These are phyloP conservation scores for Xylariaceae sp. DNA, from an alignment of 2,329 filamentous ascomycete species.

Conservation along the genomic window DNA sequence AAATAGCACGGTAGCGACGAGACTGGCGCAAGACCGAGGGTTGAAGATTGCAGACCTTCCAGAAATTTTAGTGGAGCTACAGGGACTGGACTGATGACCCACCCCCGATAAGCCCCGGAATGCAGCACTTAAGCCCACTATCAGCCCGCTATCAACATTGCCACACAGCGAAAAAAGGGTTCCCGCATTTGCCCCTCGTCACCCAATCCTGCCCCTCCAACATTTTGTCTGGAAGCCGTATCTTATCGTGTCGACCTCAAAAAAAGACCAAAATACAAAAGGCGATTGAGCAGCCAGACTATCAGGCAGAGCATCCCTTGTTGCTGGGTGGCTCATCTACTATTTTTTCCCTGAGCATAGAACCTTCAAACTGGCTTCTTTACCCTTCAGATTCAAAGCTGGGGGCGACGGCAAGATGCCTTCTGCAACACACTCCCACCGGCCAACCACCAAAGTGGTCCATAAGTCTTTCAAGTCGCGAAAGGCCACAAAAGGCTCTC, in stretches of 20 bases:
- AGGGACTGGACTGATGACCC: slow-evolving; percentile 4
- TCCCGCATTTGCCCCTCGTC: slow-evolving; percentile 10
- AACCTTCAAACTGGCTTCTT: slow-evolving; percentile 55
- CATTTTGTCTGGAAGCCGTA: slow-evolving; percentile 6
- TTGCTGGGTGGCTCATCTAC: too few species aligned
- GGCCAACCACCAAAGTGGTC: slow-evolving; percentile 82
- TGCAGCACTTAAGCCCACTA: too few species aligned
- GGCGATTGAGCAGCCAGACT: neutral
- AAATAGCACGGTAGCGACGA: slow-evolving; percentile 7
- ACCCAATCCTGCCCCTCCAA: slow-evolving; percentile 14
- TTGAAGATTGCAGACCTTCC: slow-evolving; percentile 1
- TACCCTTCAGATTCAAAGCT: slow-evolving; percentile 87
- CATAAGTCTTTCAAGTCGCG: slow-evolving; percentile 92
- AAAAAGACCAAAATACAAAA: too few species aligned
- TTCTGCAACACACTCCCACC: slow-evolving; percentile 74
- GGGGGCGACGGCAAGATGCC: slow-evolving; percentile 72
- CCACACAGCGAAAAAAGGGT: slow-evolving; percentile 14
- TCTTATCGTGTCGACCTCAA: neutral
- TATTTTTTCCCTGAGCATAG: neutral
- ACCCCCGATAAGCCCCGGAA: slow-evolving; percentile 1
- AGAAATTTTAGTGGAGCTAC: slow-evolving; percentile 19
- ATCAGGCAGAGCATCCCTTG: too few species aligned
- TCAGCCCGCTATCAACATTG: neutral
- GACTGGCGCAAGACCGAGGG: slow-evolving; percentile 5
- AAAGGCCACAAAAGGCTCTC: slow-evolving; percentile 80